A percentile compares a stretch with the other conserved stretches of the same genome.
phyloP scores from a whole-genome alignment of 2,329 filamentous ascomycete species.

The Colletotrichum siamense region DNA sequence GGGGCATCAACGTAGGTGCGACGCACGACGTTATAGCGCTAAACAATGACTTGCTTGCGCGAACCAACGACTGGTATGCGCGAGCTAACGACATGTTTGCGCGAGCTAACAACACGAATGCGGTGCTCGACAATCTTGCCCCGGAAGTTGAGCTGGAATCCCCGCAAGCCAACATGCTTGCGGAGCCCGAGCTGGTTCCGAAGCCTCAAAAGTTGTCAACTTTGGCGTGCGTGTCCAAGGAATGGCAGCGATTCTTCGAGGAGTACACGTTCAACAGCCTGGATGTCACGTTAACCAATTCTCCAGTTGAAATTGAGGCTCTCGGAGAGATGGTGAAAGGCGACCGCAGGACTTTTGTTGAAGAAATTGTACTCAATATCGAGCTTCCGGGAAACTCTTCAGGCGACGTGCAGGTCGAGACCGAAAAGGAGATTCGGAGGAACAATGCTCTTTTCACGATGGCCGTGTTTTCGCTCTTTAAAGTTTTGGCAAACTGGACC shows the following conservation, averaged over 20 bases:
- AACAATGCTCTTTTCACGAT: background rate
- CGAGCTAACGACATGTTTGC: too few relatives aligned
- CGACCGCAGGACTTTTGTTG: background rate
- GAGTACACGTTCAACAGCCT: background rate
- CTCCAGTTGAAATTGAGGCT: background rate
- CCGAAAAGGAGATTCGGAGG: background rate
- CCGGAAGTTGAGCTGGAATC: background rate
- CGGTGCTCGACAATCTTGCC: background rate
- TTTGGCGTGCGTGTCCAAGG: background rate
- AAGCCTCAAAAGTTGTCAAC: background rate
- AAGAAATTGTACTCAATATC: background rate
- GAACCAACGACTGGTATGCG: too few relatives aligned
- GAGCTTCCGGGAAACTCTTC: background rate
- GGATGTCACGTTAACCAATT: background rate
- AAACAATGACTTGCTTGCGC: background rate
- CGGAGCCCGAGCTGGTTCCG: background rate
- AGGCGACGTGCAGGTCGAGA: background rate
- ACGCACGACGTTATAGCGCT: background rate
- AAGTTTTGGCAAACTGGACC: background rate
- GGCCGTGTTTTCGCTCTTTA: background rate
- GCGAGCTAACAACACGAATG: too few relatives aligned
- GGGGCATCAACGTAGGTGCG: background rate
- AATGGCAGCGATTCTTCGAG: background rate
- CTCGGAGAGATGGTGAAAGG: background rate
- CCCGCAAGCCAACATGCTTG: background rate